Evolutionary conservation across 2,329 filamentous ascomycete species (phyloP).

Genomic region (Huntiella moniliformis): DNA sequence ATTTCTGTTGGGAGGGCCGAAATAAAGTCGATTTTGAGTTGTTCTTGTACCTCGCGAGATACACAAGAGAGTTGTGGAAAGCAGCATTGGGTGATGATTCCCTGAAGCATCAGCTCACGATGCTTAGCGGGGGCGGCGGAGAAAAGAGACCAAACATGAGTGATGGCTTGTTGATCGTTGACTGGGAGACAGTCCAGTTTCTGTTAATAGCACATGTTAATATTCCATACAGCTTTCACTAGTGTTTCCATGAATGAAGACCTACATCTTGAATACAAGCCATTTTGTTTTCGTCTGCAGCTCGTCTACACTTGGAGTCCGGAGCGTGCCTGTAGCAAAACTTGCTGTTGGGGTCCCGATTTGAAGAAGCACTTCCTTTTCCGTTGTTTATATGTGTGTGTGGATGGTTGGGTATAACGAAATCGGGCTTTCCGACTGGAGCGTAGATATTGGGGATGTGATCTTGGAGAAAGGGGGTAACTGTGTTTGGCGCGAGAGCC

Average conservation of each 20-base stretch:
- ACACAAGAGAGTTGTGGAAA: constrained; percentile 92
- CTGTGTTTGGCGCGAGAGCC: constrained; percentile 55
- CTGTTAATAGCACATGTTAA: constrained; percentile 22
- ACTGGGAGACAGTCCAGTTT: constrained; percentile 67
- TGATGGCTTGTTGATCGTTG: constrained; percentile 83
- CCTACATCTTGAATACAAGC: constrained; percentile 73
- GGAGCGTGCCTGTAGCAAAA: constrained; percentile 93
- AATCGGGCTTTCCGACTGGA: constrained; percentile 44
- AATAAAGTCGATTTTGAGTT: constrained; percentile 95
- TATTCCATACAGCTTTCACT: not conserved
- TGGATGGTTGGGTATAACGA: not conserved
- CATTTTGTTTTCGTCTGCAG: constrained; percentile 92
- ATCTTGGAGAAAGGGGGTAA: constrained; percentile 74
- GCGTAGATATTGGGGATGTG: constrained; percentile 85
- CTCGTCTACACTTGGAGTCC: constrained; percentile 79
- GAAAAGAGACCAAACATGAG: constrained; percentile 94
- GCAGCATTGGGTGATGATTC: constrained; percentile 89
- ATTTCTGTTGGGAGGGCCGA: constrained; percentile 75
- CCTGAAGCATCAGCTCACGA: constrained; percentile 87
- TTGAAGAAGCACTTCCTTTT: not conserved
- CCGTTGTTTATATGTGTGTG: not conserved
- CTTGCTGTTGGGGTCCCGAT: constrained; percentile 52
- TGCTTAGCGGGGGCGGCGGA: constrained; percentile 88
- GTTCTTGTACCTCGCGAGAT: constrained; percentile 73
- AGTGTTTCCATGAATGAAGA: constrained; percentile 12